Evolutionary conservation across 768 basidiomycete species (phyloP).

Genomic region (Tremella mesenterica): DNA sequence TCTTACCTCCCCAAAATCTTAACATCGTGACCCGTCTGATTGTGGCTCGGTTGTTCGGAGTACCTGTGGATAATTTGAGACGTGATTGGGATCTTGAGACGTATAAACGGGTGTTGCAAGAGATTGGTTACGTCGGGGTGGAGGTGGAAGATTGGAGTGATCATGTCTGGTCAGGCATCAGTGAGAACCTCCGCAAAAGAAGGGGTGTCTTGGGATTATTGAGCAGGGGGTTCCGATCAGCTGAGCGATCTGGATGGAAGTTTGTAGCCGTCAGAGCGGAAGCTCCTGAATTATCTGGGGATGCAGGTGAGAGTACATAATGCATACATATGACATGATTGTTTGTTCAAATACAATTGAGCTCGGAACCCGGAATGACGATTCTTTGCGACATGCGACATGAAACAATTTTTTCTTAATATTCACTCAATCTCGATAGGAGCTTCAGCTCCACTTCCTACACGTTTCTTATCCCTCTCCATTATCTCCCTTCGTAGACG

Average conservation of each 20-base stretch:
- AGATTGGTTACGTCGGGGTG: slow-evolving; percentile 19
- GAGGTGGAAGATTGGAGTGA: slow-evolving; percentile 30
- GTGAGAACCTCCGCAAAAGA: slow-evolving; percentile 4
- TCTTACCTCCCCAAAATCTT: slow-evolving; percentile 20
- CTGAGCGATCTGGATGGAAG: slow-evolving; percentile 21
- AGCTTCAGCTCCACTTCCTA: slow-evolving; percentile 10
- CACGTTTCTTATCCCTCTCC: slow-evolving; percentile 24
- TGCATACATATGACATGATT: background rate
- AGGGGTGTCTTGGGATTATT: slow-evolving; percentile 11
- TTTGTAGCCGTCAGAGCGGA: slow-evolving; percentile 27
- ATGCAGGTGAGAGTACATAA: too few species aligned
- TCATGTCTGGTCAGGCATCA: slow-evolving; percentile 25
- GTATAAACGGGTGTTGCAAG: slow-evolving; percentile 15
- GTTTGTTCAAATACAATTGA: background rate
- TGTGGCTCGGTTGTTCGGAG: slow-evolving; percentile 16
- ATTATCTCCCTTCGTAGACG: slow-evolving; percentile 26
- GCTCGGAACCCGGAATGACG: background rate
- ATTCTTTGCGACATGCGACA: too few species aligned
- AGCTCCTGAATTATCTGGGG: too few species aligned
- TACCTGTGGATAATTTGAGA: slow-evolving; percentile 22
- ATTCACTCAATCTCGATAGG: slow-evolving; percentile 34
- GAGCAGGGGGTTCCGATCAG: slow-evolving; percentile 5
- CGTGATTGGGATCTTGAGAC: slow-evolving; percentile 8
- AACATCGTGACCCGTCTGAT: slow-evolving; percentile 10
- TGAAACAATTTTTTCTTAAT: background rate